Base-by-base conservation (phyloP, 768 basidiomycete genomes). In the Mycena belliarum region DNA sequence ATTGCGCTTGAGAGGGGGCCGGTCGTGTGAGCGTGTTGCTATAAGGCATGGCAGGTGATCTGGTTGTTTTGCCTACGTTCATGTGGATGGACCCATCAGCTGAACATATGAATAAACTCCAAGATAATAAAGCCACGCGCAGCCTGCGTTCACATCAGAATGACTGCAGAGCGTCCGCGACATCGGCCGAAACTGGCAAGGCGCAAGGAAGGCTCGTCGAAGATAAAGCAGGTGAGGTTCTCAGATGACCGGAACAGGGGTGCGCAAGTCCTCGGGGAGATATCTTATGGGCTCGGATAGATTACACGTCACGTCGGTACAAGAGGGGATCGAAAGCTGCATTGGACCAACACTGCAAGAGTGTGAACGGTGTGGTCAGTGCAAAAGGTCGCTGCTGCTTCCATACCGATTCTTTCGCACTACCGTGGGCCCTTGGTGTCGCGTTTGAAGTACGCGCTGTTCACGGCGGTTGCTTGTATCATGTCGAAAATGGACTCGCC, bases 401-500 rank as follows among this genome's bases (percentile, higher is more conserved):
- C 15, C 56, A 16, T 20, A 57, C 56, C 52, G 26, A 16, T 43
- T 51, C n/a, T 37, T 40, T 20, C 10, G 25, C 26, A 20, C 72
- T 66, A 77, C 64, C 72, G 75, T 29, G 72, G 67, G 42, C 66
- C 54, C 61, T 58, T 71, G 65, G 73, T 52, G 70, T 82, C 77
- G 66, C 79, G 82, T 77, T 82, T 88, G 78, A 91, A 98, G 68
- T 91, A 97, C 10, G 77, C 64, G 69, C 88, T 95, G 70, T 89
- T 93, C 60, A 97, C 91, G n/a, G 86, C 92, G 3, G 87, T 85
- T 12, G 85, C 87, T 66, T 94, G 88, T 33, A 89, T 76, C 72
- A 94, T 81, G 68, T 93, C 91, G 75, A 96, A 98, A 32, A 96
- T 72, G 5, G 88, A 85, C 73, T 98, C 96, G 49, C 96, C 96